These are phyloP conservation scores for Funneliformis caledonium DNA, from an alignment of 371 early-diverging fungal species.

Conservation along the genomic window DNA sequence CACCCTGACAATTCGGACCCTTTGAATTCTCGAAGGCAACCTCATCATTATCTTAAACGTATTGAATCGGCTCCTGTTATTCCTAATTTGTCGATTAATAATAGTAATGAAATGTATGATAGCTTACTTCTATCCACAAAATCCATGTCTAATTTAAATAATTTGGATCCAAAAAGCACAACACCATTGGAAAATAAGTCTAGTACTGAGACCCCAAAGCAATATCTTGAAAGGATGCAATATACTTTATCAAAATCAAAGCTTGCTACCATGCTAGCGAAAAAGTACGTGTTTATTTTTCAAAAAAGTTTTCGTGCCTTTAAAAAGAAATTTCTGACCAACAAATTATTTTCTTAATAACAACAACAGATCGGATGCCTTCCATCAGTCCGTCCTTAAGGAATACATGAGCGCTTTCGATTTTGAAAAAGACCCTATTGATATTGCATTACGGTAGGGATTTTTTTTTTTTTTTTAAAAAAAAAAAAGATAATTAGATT, in stretches of 20 bases:
- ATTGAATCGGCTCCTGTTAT: conserved; percentile 27
- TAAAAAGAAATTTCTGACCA: not conserved
- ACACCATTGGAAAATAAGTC: not conserved
- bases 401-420: conserved; percentile 34
- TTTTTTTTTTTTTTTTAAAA: not conserved
- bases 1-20: not conserved
- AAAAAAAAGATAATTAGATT: not conserved
- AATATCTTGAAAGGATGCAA: conserved; percentile 38
- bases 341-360: not conserved
- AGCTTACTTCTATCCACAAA: not conserved
- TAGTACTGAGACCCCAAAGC: conserved; percentile 33
- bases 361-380: not conserved
- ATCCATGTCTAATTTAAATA: conserved; percentile 6
- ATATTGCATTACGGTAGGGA: conserved; percentile 38
- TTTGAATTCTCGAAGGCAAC: not conserved
- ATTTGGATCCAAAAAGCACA: not conserved
- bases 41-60: conserved; percentile 8
- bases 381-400: conserved; percentile 29
- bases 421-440: conserved; percentile 38
- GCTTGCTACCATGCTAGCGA: conserved; percentile 26
- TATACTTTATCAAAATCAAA: conserved; percentile 36
- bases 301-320: not conserved
- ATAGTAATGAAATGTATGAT: not conserved
- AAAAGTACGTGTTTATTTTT: conserved; percentile 24
- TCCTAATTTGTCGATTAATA: not conserved